These are phyloP conservation scores for Malus domestica DNA, from an alignment of 306 rosid genomes.

Conservation along the genomic window DNA sequence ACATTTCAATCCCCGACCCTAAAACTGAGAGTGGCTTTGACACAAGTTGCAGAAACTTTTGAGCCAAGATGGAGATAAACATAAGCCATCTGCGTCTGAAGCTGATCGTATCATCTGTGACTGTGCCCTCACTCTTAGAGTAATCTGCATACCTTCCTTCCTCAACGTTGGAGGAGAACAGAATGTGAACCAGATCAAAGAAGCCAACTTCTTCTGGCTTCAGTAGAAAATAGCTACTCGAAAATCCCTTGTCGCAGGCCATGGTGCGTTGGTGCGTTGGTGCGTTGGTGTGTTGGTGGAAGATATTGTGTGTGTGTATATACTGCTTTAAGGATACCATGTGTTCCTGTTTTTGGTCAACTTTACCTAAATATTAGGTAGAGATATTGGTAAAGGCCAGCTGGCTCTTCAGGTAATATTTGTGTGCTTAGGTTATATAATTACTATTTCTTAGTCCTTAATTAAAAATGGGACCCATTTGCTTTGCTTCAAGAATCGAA, in stretches of 20 bases:
- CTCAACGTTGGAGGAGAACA: slow-evolving; percentile 27
- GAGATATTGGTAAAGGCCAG: background rate
- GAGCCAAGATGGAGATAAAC: slow-evolving; percentile 39
- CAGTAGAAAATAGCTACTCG: slow-evolving; percentile 38
- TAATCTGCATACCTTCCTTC: slow-evolving; percentile 34
- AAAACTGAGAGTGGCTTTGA: slow-evolving; percentile 31
- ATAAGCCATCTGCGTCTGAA: slow-evolving; percentile 47
- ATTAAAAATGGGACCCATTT: background rate
- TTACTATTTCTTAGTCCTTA: background rate
- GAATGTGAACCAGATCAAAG: slow-evolving; percentile 31
- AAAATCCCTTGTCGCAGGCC: slow-evolving; percentile 16
- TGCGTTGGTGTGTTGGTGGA: background rate
- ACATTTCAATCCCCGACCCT: slow-evolving; percentile 34
- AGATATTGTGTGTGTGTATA: background rate
- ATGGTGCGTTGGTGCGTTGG: background rate
- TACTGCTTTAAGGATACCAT: background rate
- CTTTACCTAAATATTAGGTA: background rate
- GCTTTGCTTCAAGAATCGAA: background rate
- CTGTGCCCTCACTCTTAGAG: background rate
- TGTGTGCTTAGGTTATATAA: too few species aligned
- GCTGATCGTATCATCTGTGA: slow-evolving; percentile 4
- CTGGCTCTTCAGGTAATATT: too few species aligned
- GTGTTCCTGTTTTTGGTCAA: background rate
- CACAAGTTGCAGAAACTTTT: slow-evolving; percentile 27
- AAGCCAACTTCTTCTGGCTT: slow-evolving; percentile 46